Percentiles rank a stretch among this genome's conserved stretches.
Evolutionary conservation across 345 rosid species (phyloP).

Genomic region (Lepidium africanum): DNA sequence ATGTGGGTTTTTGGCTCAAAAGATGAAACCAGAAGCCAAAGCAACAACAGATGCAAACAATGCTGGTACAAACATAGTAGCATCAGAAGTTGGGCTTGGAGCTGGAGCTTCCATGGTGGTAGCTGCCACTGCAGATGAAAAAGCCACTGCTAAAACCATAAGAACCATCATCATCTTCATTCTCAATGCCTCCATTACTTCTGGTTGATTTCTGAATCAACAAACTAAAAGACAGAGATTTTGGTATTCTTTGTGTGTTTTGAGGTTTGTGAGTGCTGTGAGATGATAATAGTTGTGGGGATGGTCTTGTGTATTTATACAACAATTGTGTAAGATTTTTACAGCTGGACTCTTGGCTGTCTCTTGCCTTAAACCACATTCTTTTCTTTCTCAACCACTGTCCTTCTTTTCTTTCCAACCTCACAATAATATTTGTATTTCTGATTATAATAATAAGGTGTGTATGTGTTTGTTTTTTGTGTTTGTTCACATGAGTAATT

Average conservation of each 20-base stretch:
- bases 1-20: slow-evolving; percentile 2
- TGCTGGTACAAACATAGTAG: slow-evolving; percentile 26
- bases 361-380: slow-evolving; percentile 12
- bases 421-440: background rate
- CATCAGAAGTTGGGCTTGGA: slow-evolving; percentile 37
- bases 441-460: background rate
- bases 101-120: slow-evolving; percentile 31
- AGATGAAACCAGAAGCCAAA: slow-evolving; percentile 28
- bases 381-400: slow-evolving; percentile 24
- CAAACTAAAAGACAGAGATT: background rate
- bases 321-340: slow-evolving; percentile 3
- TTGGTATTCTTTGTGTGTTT: background rate
- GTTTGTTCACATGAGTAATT: background rate
- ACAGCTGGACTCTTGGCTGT: slow-evolving; percentile 27
- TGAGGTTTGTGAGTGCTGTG: background rate
- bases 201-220: slow-evolving; percentile 1
- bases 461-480: background rate
- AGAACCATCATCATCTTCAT: slow-evolving; percentile 24
- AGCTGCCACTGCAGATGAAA: slow-evolving; percentile 12
- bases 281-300: slow-evolving; percentile 13
- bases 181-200: slow-evolving; percentile 29
- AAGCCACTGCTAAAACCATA: slow-evolving; percentile 17
- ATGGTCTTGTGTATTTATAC: slow-evolving; percentile 20
- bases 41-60: slow-evolving; percentile 31
- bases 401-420: slow-evolving; percentile 27